phyloP scores from a whole-genome alignment of 2,329 filamentous ascomycete species.

The Fusarium coffeatum region DNA sequence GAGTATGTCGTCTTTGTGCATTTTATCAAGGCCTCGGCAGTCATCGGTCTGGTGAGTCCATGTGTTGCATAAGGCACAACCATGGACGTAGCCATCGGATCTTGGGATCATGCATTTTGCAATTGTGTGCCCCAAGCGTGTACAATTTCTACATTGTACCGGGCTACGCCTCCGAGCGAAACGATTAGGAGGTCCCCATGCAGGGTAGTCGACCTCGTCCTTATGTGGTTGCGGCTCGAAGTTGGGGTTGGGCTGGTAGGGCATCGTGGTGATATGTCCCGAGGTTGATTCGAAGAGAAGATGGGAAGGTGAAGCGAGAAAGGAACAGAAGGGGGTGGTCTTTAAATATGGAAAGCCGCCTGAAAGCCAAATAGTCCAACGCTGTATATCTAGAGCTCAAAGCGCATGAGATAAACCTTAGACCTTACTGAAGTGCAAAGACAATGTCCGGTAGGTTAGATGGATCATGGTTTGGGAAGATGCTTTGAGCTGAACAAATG shows the following conservation, averaged over 20 bases:
- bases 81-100: not conserved
- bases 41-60: not conserved
- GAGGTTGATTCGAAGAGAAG: too few species aligned
- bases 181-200: not conserved
- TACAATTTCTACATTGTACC: not conserved
- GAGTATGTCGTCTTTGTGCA: too few species aligned
- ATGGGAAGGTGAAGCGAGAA: too few species aligned
- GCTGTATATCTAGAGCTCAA: not conserved
- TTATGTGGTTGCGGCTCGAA: not conserved
- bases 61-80: not conserved
- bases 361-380: rapidly evolving
- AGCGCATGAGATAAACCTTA: not conserved
- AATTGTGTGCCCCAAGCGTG: not conserved
- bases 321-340: too few species aligned
- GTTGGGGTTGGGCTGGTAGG: not conserved
- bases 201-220: not conserved
- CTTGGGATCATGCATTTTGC: not conserved
- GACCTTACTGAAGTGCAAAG: not conserved
- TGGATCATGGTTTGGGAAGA: not conserved
- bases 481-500: not conserved
- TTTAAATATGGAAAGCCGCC: rapidly evolving
- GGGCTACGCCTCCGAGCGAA: not conserved
- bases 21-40: not conserved
- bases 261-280: not conserved
- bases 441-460: not conserved